Conservation (phyloP, 805 yeast species). For the Ogataea nakhonphanomensis region DNA sequence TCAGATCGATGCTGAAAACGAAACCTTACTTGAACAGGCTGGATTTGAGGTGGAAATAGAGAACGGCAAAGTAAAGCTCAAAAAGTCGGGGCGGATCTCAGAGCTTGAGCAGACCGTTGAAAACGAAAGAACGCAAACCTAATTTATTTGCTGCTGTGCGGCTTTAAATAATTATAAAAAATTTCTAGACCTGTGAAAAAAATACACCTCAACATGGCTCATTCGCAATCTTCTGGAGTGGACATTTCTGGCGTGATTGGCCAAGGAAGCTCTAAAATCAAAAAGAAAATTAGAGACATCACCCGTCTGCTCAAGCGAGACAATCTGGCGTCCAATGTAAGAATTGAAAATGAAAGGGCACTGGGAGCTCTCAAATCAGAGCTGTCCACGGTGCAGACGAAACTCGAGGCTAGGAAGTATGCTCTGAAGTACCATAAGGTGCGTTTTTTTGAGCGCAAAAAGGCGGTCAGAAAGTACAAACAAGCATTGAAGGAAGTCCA, state of each 20-base stretch:
- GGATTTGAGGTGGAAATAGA: conserved; percentile 75
- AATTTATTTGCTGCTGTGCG: conserved; percentile 1
- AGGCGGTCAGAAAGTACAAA: conserved; percentile 71
- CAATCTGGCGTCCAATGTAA: conserved; percentile 52
- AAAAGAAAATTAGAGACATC: conserved; percentile 83
- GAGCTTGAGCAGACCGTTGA: conserved; percentile 13
- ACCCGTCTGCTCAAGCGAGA: conserved; percentile 62
- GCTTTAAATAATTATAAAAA: neutral
- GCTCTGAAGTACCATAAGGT: conserved; percentile 88
- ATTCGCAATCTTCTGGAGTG: conserved; percentile 16
- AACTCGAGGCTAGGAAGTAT: conserved; percentile 39
- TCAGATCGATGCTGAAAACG: conserved; percentile 55
- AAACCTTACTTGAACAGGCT: conserved; percentile 44
- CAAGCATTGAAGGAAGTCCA: conserved; percentile 40
- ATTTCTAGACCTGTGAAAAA: neutral
- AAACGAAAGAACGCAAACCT: too few species aligned
- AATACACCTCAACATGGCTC: neutral
- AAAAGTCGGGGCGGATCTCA: conserved; percentile 24
- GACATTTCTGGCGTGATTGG: conserved; percentile 30
- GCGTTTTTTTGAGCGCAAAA: conserved; percentile 84
- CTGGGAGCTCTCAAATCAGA: conserved; percentile 47
- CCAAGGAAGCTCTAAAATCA: conserved; percentile 50
- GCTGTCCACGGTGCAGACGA: conserved; percentile 38
- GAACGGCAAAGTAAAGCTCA: conserved; percentile 66
- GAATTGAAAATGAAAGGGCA: conserved; percentile 45